phyloP scores from a whole-genome alignment of 1,284 basidiomycete genomes.

The Puccinia hordei region DNA sequence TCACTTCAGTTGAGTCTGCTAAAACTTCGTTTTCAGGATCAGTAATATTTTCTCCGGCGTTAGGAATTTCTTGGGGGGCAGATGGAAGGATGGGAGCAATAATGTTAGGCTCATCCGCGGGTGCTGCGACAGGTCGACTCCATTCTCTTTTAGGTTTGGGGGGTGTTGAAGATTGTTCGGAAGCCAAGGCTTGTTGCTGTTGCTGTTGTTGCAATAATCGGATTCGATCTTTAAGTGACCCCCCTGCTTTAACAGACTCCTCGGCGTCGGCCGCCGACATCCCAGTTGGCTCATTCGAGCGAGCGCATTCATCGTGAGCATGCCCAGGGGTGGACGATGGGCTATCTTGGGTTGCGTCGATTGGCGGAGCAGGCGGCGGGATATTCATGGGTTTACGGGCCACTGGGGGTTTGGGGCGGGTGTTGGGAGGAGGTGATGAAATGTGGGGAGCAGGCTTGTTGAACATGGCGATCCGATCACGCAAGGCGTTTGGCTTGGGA shows the following conservation, averaged over 20 bases:
- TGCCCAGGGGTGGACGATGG: neutral
- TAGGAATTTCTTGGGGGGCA: neutral
- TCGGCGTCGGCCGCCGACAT: constrained; percentile 51
- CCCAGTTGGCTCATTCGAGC: constrained; percentile 21
- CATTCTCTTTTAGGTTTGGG: constrained; percentile 50
- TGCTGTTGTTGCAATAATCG: constrained; percentile 46
- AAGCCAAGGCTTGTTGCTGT: constrained; percentile 29
- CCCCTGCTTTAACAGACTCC: constrained; percentile 48
- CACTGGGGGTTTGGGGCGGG: constrained; percentile 42
- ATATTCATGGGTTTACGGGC: constrained; percentile 47
- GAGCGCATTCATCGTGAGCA: constrained; percentile 20
- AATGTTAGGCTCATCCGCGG: constrained; percentile 19
- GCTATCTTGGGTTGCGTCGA: constrained; percentile 17
- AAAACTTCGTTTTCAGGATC: constrained; percentile 1
- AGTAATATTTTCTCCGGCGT: constrained; percentile 2
- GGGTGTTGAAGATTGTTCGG: constrained; percentile 14
- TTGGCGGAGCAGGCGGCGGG: constrained; percentile 38
- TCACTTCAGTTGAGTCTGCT: constrained; percentile 7
- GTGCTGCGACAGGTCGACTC: constrained; percentile 39
- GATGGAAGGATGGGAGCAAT: neutral
- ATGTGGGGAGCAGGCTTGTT: constrained; percentile 28
- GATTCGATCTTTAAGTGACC: constrained; percentile 50
- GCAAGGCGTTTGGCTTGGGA: constrained; percentile 46
- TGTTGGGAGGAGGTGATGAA: constrained; percentile 15
- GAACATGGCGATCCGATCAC: constrained; percentile 51